Percentiles rank a stretch among this genome's conserved stretches.
Evolutionary conservation across 345 rosid genomes (phyloP).

Genomic region (Gynandropsis gynandra): DNA sequence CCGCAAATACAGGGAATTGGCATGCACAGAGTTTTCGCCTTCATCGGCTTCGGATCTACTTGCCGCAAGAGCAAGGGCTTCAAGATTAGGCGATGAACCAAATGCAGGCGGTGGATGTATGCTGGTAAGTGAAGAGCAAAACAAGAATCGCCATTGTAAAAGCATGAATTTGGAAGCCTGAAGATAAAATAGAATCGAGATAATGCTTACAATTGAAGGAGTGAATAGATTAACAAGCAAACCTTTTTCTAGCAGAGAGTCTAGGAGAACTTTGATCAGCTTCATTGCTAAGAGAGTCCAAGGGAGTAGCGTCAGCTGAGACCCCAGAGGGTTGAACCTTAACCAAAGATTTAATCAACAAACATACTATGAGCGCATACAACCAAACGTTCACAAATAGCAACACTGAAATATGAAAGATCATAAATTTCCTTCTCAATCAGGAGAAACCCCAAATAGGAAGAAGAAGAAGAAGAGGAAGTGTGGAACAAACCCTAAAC

Average conservation of each 20-base stretch:
- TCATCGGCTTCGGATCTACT: slow-evolving; percentile 40
- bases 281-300: slow-evolving; percentile 26
- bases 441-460: not conserved
- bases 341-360: slow-evolving; percentile 23
- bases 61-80: slow-evolving; percentile 75
- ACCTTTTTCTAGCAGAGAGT: slow-evolving; percentile 47
- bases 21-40: slow-evolving; percentile 70
- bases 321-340: slow-evolving; percentile 62
- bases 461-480: not conserved
- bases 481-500: not conserved
- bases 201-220: slow-evolving; percentile 2
- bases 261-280: slow-evolving; percentile 28
- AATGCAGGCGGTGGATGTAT: slow-evolving; percentile 97
- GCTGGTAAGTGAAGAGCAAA: slow-evolving; percentile 46
- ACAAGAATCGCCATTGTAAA: slow-evolving; percentile 18
- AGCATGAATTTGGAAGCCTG: not conserved
- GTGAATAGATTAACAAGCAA: not conserved
- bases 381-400: slow-evolving; percentile 15
- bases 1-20: slow-evolving; percentile 62
- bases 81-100: slow-evolving; percentile 93
- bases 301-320: slow-evolving; percentile 32
- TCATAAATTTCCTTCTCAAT: not conserved
- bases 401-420: slow-evolving; percentile 13
- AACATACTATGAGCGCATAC: slow-evolving; percentile 27
- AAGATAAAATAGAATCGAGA: not conserved